Percentiles rank a stretch among this genome's conserved stretches.
These are phyloP conservation scores for Coix lacrymajobi DNA, from an alignment of 176 grass and related monocot genomes.

Conservation along the genomic window DNA sequence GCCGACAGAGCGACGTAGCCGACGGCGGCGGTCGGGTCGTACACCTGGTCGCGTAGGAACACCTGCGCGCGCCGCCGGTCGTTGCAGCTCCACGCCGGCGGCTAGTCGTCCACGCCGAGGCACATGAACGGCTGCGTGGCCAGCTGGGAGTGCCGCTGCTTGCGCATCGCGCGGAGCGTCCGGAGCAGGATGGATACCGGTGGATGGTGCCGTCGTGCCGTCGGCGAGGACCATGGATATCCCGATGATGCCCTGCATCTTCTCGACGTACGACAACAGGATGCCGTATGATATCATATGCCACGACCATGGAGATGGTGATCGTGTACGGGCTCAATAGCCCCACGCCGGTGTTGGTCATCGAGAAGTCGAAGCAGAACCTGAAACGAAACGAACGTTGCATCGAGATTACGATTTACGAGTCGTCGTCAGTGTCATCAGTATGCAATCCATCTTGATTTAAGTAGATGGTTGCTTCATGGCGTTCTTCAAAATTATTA, in stretches of 20 bases:
- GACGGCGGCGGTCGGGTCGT: neutral
- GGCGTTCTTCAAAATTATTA: too few relatives aligned
- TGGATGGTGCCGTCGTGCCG: constrained; percentile 46
- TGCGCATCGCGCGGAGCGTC: constrained; percentile 18
- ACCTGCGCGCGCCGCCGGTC: constrained; percentile 33
- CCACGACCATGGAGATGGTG: constrained; percentile 51
- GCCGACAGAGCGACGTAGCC: constrained; percentile 28
- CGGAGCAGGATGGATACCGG: constrained; percentile 31
- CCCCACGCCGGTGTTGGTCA: constrained; percentile 50
- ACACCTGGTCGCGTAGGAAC: constrained; percentile 51
- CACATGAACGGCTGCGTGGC: constrained; percentile 5
- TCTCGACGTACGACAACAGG: constrained; percentile 51
- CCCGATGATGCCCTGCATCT: constrained; percentile 49
- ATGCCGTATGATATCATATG: constrained; percentile 50
- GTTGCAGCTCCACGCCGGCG: constrained; percentile 31
- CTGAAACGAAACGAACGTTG: constrained; percentile 9
- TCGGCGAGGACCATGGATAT: constrained; percentile 62
- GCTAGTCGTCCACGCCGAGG: neutral
- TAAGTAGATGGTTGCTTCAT: neutral
- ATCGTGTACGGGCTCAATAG: constrained; percentile 53
- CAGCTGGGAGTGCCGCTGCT: neutral
- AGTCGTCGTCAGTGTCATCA: too few relatives aligned
- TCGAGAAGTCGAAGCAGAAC: constrained; percentile 68
- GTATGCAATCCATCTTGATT: too few relatives aligned
- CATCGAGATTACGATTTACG: neutral